Evolutionary conservation across 1,139 yeast species (phyloP).

Genomic region (Williopsis jadinii): DNA sequence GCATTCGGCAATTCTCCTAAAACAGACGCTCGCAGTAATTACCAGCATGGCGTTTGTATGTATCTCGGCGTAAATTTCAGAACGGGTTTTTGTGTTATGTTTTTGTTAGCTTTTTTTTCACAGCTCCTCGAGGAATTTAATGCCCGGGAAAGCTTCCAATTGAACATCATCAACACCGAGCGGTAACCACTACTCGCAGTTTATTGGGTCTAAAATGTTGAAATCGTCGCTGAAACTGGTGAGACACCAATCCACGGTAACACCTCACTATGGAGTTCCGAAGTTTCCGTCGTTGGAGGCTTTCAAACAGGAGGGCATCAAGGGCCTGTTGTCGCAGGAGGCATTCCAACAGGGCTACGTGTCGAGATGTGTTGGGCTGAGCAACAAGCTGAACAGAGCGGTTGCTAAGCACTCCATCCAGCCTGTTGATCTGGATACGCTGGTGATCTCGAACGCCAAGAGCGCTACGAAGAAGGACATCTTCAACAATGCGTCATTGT

Average conservation of each 20-base stretch:
- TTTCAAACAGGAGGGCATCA: conserved; percentile 26
- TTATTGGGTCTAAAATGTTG: not conserved
- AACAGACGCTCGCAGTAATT: too few species aligned
- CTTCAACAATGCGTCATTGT: conserved; percentile 50
- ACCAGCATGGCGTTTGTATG: too few species aligned
- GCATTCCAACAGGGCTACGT: conserved; percentile 58
- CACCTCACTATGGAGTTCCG: conserved; percentile 17
- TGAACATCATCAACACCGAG: too few species aligned
- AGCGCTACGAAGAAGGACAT: conserved; percentile 28
- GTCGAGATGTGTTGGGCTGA: conserved; percentile 41
- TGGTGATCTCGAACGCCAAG: conserved; percentile 24
- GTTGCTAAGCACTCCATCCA: conserved; percentile 15
- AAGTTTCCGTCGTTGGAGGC: conserved; percentile 8
- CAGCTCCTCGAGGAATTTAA: too few species aligned
- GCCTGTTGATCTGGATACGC: conserved; percentile 7
- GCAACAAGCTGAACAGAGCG: conserved; percentile 37
- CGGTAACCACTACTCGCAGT: too few species aligned
- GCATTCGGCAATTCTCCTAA: too few species aligned
- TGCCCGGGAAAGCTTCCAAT: too few species aligned
- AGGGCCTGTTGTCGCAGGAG: conserved; percentile 46
- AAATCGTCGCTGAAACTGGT: not conserved
- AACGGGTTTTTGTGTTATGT: too few species aligned
- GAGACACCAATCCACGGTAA: conserved; percentile 6
- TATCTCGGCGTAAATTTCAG: too few species aligned
- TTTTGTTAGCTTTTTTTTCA: too few species aligned